Evolutionary conservation across 2,329 filamentous ascomycete species (phyloP).

Genomic region (Neodidymelliopsis sp.): DNA sequence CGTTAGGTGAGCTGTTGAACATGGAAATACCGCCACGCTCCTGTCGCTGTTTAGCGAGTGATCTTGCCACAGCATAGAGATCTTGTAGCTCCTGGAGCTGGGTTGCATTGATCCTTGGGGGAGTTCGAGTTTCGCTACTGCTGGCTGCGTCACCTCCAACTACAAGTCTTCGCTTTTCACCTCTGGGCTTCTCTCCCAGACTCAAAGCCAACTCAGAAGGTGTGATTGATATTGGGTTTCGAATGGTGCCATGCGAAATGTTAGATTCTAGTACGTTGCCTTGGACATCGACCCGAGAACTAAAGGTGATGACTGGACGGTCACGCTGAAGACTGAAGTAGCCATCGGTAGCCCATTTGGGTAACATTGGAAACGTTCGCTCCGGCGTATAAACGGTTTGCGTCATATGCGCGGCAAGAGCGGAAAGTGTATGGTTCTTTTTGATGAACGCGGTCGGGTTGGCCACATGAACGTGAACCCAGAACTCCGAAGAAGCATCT

Average conservation of each 20-base stretch:
- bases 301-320: conserved; percentile 68
- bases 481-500: conserved; percentile 62
- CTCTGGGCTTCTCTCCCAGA: conserved; percentile 45
- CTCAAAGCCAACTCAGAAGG: conserved; percentile 47
- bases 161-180: conserved; percentile 25
- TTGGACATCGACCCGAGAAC: conserved; percentile 60
- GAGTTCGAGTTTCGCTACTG: conserved; percentile 3
- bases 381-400: conserved; percentile 66
- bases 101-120: conserved; percentile 25
- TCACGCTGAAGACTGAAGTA: conserved; percentile 62
- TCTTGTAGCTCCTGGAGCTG: conserved; percentile 45
- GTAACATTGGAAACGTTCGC: conserved; percentile 64
- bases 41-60: conserved; percentile 43
- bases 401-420: conserved; percentile 67
- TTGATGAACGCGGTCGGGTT: conserved; percentile 77
- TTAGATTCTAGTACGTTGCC: conserved; percentile 64
- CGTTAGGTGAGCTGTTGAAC: conserved; percentile 32
- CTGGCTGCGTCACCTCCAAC: conserved; percentile 35
- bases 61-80: conserved; percentile 46
- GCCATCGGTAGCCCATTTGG: conserved; percentile 55
- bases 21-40: conserved; percentile 51
- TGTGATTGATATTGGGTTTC: conserved; percentile 63
- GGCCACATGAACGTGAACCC: conserved; percentile 81
- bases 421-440: conserved; percentile 64
- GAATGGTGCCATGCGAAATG: conserved; percentile 61